Conservation (phyloP, 805 yeast genomes). For the Yamadazyma scolyti region DNA sequence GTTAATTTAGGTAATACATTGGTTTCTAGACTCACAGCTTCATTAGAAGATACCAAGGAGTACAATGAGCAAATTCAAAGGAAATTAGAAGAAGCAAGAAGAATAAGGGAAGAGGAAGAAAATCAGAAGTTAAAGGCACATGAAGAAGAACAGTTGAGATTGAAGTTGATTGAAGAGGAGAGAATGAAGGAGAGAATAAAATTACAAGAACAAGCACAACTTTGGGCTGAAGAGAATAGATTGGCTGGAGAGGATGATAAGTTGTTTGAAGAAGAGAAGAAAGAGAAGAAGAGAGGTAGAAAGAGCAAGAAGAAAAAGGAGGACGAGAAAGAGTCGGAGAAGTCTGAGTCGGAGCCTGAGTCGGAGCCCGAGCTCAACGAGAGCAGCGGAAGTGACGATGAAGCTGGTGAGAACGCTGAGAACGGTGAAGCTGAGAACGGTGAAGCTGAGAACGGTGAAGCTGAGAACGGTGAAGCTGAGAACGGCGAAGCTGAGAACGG, state of each 20-base stretch:
- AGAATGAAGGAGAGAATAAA: constrained; percentile 43
- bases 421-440: constrained; percentile 6
- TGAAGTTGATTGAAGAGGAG: constrained; percentile 44
- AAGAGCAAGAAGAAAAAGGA: constrained; percentile 25
- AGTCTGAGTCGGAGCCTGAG: constrained; percentile 8
- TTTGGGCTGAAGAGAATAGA: constrained; percentile 44
- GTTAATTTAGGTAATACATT: constrained; percentile 84
- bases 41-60: constrained; percentile 67
- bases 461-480: constrained; percentile 8
- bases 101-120: constrained; percentile 56
- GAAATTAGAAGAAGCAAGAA: constrained; percentile 72
- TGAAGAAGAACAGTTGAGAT: constrained; percentile 39
- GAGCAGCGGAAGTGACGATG: constrained; percentile 24
- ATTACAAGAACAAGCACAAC: constrained; percentile 50
- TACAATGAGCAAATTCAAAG: constrained; percentile 54
- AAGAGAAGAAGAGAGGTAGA: constrained; percentile 22
- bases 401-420: constrained; percentile 13
- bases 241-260: constrained; percentile 30
- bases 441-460: constrained; percentile 8
- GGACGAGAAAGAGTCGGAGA: constrained; percentile 12
- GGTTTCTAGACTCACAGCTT: constrained; percentile 64
- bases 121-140: constrained; percentile 31
- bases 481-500: constrained; percentile 6
- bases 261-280: constrained; percentile 28
- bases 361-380: constrained; percentile 19